Evolutionary conservation across 176 grass and related monocot species (phyloP).

Genomic region (Phoenix dactylifera): DNA sequence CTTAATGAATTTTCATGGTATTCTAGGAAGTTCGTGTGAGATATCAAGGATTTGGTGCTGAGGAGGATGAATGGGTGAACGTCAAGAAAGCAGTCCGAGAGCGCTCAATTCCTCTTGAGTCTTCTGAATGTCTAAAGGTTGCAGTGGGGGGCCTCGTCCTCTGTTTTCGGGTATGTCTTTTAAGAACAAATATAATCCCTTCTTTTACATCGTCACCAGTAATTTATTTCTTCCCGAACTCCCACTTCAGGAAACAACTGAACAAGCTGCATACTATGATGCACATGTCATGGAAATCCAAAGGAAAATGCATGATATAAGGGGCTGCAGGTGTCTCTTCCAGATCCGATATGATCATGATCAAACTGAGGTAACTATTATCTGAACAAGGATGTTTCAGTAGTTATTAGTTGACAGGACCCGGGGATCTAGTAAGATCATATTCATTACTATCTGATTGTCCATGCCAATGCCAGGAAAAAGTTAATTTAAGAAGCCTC

Average conservation of each 20-base stretch:
- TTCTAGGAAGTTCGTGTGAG: constrained; percentile 88
- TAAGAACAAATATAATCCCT: neutral
- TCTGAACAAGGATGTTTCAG: neutral
- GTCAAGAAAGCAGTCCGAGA: constrained; percentile 63
- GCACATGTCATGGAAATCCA: constrained; percentile 62
- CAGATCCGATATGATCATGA: constrained; percentile 75
- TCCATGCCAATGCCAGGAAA: constrained; percentile 33
- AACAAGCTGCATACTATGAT: constrained; percentile 81
- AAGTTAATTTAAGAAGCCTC: constrained; percentile 47
- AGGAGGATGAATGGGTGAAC: constrained; percentile 98
- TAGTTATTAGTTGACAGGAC: neutral
- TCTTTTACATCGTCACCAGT: neutral
- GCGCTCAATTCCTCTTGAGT: constrained; percentile 81
- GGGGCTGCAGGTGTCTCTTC: constrained; percentile 90
- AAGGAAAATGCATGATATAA: constrained; percentile 78
- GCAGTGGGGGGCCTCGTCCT: constrained; percentile 71
- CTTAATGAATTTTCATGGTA: neutral
- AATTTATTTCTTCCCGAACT: constrained; percentile 8
- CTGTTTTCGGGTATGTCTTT: constrained; percentile 45
- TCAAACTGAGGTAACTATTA: constrained; percentile 39
- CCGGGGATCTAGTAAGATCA: neutral
- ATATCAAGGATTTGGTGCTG: constrained; percentile 69
- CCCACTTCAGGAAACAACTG: constrained; percentile 49
- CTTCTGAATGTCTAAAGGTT: constrained; percentile 56
- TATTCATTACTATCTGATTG: neutral